phyloP scores from a whole-genome alignment of 192 early-diverging fungal genomes.

The Entomortierella parvispora region DNA sequence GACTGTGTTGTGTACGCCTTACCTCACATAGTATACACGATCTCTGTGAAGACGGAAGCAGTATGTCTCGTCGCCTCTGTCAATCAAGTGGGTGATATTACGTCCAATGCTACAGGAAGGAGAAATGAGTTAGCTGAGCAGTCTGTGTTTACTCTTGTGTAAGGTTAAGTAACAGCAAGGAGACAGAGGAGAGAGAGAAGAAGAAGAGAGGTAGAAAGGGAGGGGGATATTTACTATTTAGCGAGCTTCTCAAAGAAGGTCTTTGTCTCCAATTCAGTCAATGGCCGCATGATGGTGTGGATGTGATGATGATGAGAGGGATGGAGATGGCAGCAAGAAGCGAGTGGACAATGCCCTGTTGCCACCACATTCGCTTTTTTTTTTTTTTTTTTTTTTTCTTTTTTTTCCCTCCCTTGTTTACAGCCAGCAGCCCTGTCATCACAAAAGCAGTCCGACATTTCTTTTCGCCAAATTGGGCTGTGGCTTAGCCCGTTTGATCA shows the following conservation, averaged over 20 bases:
- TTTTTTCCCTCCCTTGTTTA: not conserved
- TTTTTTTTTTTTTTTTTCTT: not conserved
- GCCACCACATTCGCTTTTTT: conserved; percentile 2
- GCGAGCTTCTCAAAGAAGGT: conserved; percentile 97
- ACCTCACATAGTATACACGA: conserved; percentile 97
- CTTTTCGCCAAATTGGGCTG: too few species aligned
- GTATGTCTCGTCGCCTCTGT: conserved; percentile 95
- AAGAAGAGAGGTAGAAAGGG: too few species aligned
- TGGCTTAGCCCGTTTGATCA: too few species aligned
- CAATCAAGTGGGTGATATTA: conserved; percentile 95
- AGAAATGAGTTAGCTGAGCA: not conserved
- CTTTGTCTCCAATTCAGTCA: conserved; percentile 98
- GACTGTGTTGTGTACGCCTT: too few species aligned
- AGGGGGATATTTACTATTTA: conserved; percentile 79
- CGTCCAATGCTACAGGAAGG: conserved; percentile 79
- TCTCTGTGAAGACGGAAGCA: conserved; percentile 96
- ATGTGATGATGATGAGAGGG: too few species aligned
- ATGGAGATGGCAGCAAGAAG: too few species aligned
- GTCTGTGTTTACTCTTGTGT: not conserved
- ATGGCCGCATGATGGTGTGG: conserved; percentile 80
- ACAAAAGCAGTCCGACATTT: not conserved
- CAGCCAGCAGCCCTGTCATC: too few species aligned
- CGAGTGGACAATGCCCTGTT: not conserved
- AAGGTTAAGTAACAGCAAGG: not conserved
- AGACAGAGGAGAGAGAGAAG: not conserved